Conservation (phyloP, 2,329 filamentous ascomycete genomes). For the Aureobasidium sp. region DNA sequence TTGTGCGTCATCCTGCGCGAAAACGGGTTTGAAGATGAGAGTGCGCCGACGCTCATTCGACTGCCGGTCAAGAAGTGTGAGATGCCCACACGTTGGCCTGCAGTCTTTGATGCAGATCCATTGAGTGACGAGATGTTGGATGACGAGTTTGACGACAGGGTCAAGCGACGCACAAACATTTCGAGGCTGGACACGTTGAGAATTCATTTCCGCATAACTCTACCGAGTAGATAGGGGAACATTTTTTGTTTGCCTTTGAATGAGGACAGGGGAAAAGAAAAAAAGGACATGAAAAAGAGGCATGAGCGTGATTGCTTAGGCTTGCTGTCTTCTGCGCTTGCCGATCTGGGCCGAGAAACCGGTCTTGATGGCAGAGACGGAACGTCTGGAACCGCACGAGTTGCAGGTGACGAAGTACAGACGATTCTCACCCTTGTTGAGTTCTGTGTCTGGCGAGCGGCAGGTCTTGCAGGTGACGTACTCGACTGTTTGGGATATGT, state of each 20-base stretch:
- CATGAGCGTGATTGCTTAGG: constrained; percentile 42
- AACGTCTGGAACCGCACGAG: constrained; percentile 59
- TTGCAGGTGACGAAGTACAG: constrained; percentile 99
- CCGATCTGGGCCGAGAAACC: constrained; percentile 99
- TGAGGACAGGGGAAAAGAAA: background rate
- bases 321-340: constrained; percentile 93
- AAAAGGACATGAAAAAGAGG: background rate
- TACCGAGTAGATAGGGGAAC: background rate
- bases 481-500: constrained; percentile 54
- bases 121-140: background rate
- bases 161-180: constrained; percentile 4
- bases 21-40: constrained; percentile 35
- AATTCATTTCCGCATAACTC: constrained; percentile 9
- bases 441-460: constrained; percentile 85
- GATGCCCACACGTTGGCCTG: background rate
- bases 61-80: constrained; percentile 24
- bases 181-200: constrained; percentile 12
- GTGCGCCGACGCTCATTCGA: constrained; percentile 27
- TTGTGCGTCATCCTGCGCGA: constrained; percentile 34
- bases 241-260: background rate
- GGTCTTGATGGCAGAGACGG: constrained; percentile 96
- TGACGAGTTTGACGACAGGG: constrained; percentile 1
- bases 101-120: background rate
- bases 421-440: constrained; percentile 98
- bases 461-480: constrained; percentile 99